Percentiles rank a stretch among this genome's conserved stretches.
Conservation (phyloP, 1,284 basidiomycete genomes). For the Pascua sp. region DNA sequence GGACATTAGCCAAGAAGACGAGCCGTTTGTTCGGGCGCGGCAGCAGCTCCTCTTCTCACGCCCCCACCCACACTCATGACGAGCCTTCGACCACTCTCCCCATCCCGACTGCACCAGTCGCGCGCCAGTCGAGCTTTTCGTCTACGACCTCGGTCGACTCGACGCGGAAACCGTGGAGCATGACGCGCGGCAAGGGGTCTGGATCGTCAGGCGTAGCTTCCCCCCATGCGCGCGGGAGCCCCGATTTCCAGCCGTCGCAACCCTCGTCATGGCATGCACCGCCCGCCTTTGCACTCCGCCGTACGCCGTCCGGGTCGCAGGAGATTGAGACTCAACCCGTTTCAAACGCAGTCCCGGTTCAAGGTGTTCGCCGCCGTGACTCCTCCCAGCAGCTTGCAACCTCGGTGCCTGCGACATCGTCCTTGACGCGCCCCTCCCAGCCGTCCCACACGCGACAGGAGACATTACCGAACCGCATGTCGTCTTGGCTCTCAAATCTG, state of each 20-base stretch:
- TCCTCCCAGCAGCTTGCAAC: constrained; percentile 27
- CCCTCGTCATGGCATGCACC: constrained; percentile 22
- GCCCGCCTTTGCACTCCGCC: constrained; percentile 21
- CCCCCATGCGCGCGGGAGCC: no score
- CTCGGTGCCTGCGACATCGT: constrained; percentile 23
- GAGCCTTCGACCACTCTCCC: constrained; percentile 6
- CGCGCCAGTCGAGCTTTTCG: constrained; percentile 37
- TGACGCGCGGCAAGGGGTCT: constrained; percentile 15
- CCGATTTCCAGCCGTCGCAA: constrained; percentile 9
- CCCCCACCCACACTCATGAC: constrained; percentile 3
- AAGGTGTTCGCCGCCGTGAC: constrained; percentile 28
- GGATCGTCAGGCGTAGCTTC: no score
- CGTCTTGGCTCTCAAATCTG: constrained; percentile 45
- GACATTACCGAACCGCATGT: constrained; percentile 32
- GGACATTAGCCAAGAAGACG: constrained; percentile 43
- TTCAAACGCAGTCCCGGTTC: not conserved
- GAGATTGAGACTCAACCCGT: not conserved
- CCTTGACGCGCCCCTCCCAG: constrained; percentile 14
- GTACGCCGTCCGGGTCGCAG: constrained; percentile 24
- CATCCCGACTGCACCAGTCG: constrained; percentile 11
- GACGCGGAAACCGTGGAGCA: constrained; percentile 10
- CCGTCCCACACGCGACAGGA: not conserved
- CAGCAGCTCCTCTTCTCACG: constrained; percentile 5
- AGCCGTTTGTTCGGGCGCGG: constrained; percentile 37
- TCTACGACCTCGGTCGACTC: constrained; percentile 30